Evolutionary conservation across 495 filamentous ascomycete species (phyloP).

Genomic region (Durotheca rogersii): DNA sequence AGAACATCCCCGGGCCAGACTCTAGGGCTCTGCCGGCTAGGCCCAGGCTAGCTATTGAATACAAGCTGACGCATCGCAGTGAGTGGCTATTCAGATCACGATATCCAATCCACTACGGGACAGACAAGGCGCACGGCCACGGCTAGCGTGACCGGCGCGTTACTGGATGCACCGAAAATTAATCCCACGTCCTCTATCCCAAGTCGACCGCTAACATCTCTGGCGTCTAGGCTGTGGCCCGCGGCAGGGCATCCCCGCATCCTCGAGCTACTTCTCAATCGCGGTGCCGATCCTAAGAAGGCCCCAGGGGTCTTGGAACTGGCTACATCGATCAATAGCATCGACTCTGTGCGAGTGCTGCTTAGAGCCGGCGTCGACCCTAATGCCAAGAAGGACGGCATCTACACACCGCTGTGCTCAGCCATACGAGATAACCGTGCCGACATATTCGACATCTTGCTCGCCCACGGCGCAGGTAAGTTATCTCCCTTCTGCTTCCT

Average conservation of each 20-base stretch:
- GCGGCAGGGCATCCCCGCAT: conserved; percentile 42
- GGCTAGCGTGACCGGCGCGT: too few relatives aligned
- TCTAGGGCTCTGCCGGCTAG: too few relatives aligned
- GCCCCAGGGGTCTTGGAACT: conserved; percentile 52
- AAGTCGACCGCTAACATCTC: too few relatives aligned
- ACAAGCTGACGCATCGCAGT: too few relatives aligned
- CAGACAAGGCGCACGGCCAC: too few relatives aligned
- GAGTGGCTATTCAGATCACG: too few relatives aligned
- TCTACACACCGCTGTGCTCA: conserved; percentile 58
- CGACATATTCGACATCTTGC: conserved; percentile 53
- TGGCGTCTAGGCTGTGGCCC: conserved; percentile 41
- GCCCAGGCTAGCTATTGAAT: too few relatives aligned
- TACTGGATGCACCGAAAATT: too few relatives aligned
- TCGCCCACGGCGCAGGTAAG: conserved; percentile 45
- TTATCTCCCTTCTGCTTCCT: neutral
- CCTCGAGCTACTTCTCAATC: conserved; percentile 43
- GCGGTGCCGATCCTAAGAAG: conserved; percentile 48
- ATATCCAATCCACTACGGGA: too few relatives aligned
- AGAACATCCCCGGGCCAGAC: neutral
- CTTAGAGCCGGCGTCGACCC: conserved; percentile 52
- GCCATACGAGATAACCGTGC: conserved; percentile 55
- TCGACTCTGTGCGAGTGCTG: conserved; percentile 52
- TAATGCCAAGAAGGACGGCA: conserved; percentile 56
- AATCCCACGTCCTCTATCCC: too few relatives aligned
- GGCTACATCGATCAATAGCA: conserved; percentile 48